A percentile compares a stretch with the other conserved stretches of the same genome.
Evolutionary conservation across 345 rosid species (phyloP).

Genomic region (Lepidium aucheri): DNA sequence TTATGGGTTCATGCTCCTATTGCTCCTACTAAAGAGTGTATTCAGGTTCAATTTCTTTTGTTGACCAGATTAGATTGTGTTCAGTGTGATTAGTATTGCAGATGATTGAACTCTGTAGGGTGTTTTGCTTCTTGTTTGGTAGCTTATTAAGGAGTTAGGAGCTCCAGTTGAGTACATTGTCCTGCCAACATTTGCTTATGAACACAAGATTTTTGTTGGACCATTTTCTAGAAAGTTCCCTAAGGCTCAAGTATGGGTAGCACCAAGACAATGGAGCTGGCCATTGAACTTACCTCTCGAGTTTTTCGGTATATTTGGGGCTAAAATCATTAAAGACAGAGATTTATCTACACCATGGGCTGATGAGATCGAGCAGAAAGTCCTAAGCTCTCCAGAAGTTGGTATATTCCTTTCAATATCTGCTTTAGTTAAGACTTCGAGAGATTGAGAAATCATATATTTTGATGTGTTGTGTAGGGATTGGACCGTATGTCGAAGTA

Average conservation of each 20-base stretch:
- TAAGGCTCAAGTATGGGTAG: slow-evolving; percentile 82
- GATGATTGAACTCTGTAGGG: slow-evolving; percentile 2
- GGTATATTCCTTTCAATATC: slow-evolving; percentile 33
- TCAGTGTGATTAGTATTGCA: background rate
- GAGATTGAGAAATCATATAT: background rate
- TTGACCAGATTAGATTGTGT: background rate
- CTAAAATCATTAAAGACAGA: slow-evolving; percentile 61
- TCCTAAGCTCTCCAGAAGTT: slow-evolving; percentile 93
- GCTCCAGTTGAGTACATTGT: slow-evolving; percentile 84
- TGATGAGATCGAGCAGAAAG: slow-evolving; percentile 85
- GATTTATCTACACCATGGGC: slow-evolving; percentile 85
- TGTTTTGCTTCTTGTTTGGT: background rate
- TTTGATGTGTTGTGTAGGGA: slow-evolving; percentile 40
- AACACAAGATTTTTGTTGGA: slow-evolving; percentile 92
- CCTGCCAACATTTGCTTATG: slow-evolving; percentile 91
- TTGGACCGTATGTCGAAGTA: slow-evolving; percentile 92
- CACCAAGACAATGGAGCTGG: slow-evolving; percentile 99
- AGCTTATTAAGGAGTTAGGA: slow-evolving; percentile 84
- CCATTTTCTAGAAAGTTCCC: slow-evolving; percentile 97
- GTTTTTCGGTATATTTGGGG: slow-evolving; percentile 85
- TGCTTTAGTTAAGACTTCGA: background rate
- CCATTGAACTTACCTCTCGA: slow-evolving; percentile 89
- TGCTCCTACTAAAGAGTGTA: slow-evolving; percentile 97
- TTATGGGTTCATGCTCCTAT: slow-evolving; percentile 98
- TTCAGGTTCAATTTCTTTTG: slow-evolving; percentile 41